Evolutionary conservation across 1,139 yeast genomes (phyloP).

Genomic region (Suhomyces coccinellae): DNA sequence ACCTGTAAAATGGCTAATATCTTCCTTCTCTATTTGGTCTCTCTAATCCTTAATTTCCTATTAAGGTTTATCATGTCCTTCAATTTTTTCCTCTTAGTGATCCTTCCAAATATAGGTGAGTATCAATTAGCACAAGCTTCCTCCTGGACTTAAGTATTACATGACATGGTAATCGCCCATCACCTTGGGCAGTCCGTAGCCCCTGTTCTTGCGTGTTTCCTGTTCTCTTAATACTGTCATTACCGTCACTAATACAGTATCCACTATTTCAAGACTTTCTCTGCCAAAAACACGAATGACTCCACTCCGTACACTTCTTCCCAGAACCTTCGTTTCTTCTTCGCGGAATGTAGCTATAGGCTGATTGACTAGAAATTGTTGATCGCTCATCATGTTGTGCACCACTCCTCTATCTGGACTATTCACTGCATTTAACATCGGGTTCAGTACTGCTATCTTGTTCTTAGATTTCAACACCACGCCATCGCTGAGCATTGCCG

Average conservation of each 20-base stretch:
- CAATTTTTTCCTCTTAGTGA: no score
- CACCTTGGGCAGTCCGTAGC: slow-evolving; percentile 28
- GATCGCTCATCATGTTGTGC: slow-evolving; percentile 15
- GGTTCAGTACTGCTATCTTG: slow-evolving; percentile 9
- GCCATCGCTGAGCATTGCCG: slow-evolving; percentile 28
- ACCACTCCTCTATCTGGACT: slow-evolving; percentile 14
- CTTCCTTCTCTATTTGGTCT: no score
- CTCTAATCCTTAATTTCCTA: no score
- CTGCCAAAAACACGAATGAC: slow-evolving; percentile 32
- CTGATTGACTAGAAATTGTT: slow-evolving; percentile 22
- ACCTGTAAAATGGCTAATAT: no score
- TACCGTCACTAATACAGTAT: slow-evolving; percentile 30
- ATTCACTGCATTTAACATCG: slow-evolving; percentile 13
- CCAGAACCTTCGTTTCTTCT: slow-evolving; percentile 28
- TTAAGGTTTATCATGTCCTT: no score
- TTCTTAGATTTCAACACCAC: slow-evolving; percentile 13
- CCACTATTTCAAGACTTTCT: slow-evolving; percentile 20
- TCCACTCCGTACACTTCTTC: slow-evolving; percentile 30
- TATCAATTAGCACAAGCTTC: no score
- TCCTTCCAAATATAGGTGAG: no score
- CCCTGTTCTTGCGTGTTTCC: slow-evolving; percentile 39
- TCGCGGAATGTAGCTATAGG: slow-evolving; percentile 38
- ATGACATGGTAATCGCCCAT: neutral
- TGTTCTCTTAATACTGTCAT: slow-evolving; percentile 40
- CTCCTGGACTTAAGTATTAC: neutral